A percentile compares a stretch with the other conserved stretches of the same genome.
Conservation (phyloP, 306 rosid species). For the Trichosanthes cucumerina region DNA sequence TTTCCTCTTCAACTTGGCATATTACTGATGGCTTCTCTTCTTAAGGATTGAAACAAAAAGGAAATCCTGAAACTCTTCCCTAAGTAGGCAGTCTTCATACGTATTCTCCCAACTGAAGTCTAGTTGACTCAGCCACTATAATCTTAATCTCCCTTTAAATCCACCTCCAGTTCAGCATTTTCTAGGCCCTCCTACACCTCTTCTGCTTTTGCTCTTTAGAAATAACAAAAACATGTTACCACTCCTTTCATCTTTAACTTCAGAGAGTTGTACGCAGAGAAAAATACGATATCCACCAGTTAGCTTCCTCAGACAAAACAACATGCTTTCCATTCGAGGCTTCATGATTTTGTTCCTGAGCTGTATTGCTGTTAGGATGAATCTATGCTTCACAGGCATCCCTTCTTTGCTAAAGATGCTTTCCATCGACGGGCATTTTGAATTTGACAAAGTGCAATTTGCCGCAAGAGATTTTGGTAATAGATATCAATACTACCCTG, state of each 20-base stretch:
- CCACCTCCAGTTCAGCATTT: constrained; percentile 26
- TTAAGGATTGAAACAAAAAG: constrained; percentile 41
- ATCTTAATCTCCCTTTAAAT: constrained; percentile 42
- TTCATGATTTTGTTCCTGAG: constrained; percentile 44
- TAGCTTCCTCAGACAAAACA: constrained; percentile 27
- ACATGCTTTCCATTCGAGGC: constrained; percentile 35
- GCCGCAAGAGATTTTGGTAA: constrained; percentile 85
- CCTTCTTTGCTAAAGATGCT: constrained; percentile 46
- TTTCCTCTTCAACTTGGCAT: constrained; percentile 60
- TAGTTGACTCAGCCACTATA: constrained; percentile 60
- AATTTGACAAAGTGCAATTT: constrained; percentile 42
- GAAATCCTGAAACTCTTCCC: constrained; percentile 49
- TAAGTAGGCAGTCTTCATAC: constrained; percentile 63
- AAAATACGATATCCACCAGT: constrained; percentile 35
- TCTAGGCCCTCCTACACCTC: constrained; percentile 31
- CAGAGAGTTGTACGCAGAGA: constrained; percentile 18
- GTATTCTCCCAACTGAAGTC: constrained; percentile 46
- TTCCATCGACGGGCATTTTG: constrained; percentile 54
- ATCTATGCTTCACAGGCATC: constrained; percentile 36
- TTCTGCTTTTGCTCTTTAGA: constrained; percentile 17
- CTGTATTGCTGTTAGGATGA: constrained; percentile 32
- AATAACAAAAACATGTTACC: constrained; percentile 23
- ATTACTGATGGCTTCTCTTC: constrained; percentile 40
- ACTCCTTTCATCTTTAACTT: constrained; percentile 35
- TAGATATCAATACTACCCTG: constrained; percentile 52